These are phyloP conservation scores for Tubosaeta sp. DNA, from an alignment of 768 basidiomycete genomes.

Conservation along the genomic window DNA sequence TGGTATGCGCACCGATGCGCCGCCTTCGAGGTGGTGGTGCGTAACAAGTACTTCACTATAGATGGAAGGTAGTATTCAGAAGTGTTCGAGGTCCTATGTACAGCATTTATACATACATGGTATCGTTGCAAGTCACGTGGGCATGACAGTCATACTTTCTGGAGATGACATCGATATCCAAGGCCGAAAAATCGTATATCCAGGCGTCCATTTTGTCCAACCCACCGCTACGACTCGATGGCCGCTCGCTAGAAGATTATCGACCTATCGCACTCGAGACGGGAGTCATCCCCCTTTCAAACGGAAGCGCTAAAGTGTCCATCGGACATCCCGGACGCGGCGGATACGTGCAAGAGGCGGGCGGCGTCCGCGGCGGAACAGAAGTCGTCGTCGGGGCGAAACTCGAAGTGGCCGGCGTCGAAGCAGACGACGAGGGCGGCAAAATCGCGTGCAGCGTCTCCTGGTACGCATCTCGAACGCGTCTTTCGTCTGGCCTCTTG, in stretches of 20 bases:
- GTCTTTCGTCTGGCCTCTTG: background rate
- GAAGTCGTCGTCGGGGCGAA: slow-evolving; percentile 77
- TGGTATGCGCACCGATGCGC: no score
- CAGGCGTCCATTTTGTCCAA: slow-evolving; percentile 56
- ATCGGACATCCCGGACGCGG: slow-evolving; percentile 66
- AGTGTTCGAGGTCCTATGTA: no score
- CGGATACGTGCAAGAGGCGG: slow-evolving; percentile 71
- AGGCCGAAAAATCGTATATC: slow-evolving; percentile 77
- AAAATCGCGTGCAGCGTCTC: slow-evolving; percentile 64
- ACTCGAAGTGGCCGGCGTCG: slow-evolving; percentile 65
- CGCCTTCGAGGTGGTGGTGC: no score
- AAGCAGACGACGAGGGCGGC: slow-evolving; percentile 50
- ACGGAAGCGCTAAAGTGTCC: slow-evolving; percentile 74
- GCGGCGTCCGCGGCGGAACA: slow-evolving; percentile 72
- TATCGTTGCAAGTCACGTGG: no score
- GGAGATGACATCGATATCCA: slow-evolving; percentile 39
- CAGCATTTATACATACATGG: no score
- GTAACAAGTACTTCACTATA: no score
- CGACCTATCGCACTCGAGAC: slow-evolving; percentile 71
- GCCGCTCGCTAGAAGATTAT: slow-evolving; percentile 63
- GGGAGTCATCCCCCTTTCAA: slow-evolving; percentile 74
- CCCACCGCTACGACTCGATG: slow-evolving; percentile 71
- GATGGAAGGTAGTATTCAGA: no score
- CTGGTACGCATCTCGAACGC: slow-evolving; percentile 50
- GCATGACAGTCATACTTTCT: no score